Evolutionary conservation across 352 stramenopile genomes (phyloP), one percentile per base, ranked within the genome.

Genomic region (Phytopythium oedochilum): DNA sequence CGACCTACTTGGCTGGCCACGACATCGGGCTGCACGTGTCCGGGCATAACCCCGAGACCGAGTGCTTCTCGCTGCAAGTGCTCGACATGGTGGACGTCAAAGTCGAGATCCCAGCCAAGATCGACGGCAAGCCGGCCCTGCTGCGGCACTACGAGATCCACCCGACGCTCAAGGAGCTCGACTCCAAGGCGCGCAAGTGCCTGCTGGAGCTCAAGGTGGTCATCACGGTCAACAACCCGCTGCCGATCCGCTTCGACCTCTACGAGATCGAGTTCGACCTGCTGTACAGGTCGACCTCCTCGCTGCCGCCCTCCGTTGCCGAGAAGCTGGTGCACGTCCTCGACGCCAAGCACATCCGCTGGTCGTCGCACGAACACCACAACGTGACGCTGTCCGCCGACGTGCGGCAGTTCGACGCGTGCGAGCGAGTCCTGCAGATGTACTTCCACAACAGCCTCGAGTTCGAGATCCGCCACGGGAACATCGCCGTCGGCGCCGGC

Each of bases 191-290:
- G 14, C 78, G 64, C 57, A 85, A 75, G 57, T 94, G 84, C 59
- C 62, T 89, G 29, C 51, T 94, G 43, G 67, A 87, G 42, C 53
- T 94, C 10, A 72, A 84, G 49, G 80, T 94, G 42, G 59, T 58
- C n/a, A 74, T 94, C 42, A 76, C 66, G 38, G 73, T 92, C 53
- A 75, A 91, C 72, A 92, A 94, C 60, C 84, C 84, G 20, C 60
- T 94, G 32, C 84, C 84, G 32, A 88, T 94, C 54, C 64, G 76
- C 39, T 85, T 94, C 31, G 68, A 88, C 48, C 74, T 94, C 15
- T 87, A 79, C 36, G 64, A 66, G 14, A 68, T 92, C 17, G 65
- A 86, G 51, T 78, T 92, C 18, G 74, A 94, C 38, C 50, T 94
- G 18, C 55, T 87, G 11, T 94, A 91, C 59, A 72, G 75, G 22